Conservation (phyloP, 768 basidiomycete genomes). For the Hygrophorus pudorinus region DNA sequence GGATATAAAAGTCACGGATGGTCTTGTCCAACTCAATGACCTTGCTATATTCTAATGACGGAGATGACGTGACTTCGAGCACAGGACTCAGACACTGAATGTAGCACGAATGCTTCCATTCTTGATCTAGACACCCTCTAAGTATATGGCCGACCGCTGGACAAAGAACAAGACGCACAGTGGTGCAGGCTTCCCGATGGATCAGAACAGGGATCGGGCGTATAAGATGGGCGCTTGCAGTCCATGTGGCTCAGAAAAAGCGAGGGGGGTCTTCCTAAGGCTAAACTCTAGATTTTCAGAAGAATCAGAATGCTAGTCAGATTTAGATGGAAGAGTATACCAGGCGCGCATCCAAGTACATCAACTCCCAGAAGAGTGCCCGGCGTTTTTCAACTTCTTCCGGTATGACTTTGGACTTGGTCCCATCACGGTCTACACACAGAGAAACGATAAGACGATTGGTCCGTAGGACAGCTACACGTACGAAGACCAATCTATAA, state of each 20-base stretch:
- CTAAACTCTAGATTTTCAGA: conserved; percentile 38
- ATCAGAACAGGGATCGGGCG: conserved; percentile 27
- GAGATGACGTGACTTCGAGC: conserved; percentile 45
- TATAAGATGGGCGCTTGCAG: conserved; percentile 38
- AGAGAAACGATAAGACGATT: conserved; percentile 5
- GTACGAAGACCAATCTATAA: conserved; percentile 50
- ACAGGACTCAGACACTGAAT: conserved; percentile 50
- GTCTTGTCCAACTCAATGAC: conserved; percentile 47
- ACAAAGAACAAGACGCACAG: conserved; percentile 21
- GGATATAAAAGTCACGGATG: conserved; percentile 55
- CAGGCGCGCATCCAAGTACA: conserved; percentile 56
- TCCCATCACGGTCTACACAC: conserved; percentile 49
- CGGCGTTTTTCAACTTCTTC: conserved; percentile 63
- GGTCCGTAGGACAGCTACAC: conserved; percentile 15
- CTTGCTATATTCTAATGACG: conserved; percentile 36
- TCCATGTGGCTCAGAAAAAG: conserved; percentile 53
- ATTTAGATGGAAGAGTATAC: conserved; percentile 23
- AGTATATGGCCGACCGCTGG: conserved; percentile 3
- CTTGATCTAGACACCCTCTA: conserved; percentile 36
- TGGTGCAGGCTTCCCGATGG: conserved; percentile 29
- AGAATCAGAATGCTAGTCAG: background rate
- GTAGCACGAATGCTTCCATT: conserved; percentile 64
- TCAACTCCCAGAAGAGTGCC: conserved; percentile 61
- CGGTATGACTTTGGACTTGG: conserved; percentile 55
- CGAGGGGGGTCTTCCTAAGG: conserved; percentile 60